Conservation (phyloP, 768 basidiomycete species). For the Macrolepiota fuliginosa region DNA sequence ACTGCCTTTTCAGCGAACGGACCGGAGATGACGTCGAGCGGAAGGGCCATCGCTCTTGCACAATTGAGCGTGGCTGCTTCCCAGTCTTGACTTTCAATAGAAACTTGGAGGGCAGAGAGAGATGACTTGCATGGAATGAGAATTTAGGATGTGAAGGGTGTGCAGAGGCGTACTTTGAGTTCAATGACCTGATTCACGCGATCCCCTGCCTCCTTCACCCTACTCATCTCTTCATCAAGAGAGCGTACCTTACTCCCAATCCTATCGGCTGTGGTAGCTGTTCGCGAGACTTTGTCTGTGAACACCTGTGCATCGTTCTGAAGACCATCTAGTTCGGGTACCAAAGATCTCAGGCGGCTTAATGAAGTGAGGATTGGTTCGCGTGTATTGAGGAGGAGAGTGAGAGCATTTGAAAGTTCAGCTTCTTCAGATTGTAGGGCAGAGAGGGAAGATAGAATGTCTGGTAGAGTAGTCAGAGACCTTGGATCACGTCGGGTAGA, state of each 20-base stretch:
- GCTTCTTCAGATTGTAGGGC: conserved; percentile 75
- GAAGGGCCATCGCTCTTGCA: conserved; percentile 85
- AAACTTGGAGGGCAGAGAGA: conserved; percentile 50
- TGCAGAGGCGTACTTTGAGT: conserved; percentile 65
- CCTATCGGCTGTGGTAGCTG: conserved; percentile 77
- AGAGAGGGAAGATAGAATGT: conserved; percentile 75
- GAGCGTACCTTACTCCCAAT: conserved; percentile 89
- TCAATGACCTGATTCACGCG: conserved; percentile 93
- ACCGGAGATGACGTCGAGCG: conserved; percentile 73
- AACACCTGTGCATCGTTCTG: conserved; percentile 55
- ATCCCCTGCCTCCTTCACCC: conserved; percentile 88
- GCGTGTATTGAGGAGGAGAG: conserved; percentile 65
- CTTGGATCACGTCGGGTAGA: conserved; percentile 30
- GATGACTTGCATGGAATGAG: conserved; percentile 30
- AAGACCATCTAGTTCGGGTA: conserved; percentile 63
- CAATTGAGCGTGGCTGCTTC: conserved; percentile 92
- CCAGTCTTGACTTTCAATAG: conserved; percentile 90
- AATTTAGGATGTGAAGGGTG: background rate
- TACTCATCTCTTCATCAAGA: conserved; percentile 90
- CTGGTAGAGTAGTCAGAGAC: conserved; percentile 57
- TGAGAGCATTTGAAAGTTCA: conserved; percentile 69
- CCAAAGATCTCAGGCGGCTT: conserved; percentile 54
- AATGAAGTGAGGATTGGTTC: conserved; percentile 66
- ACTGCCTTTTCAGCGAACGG: conserved; percentile 86
- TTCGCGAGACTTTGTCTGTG: conserved; percentile 58